A percentile compares a stretch with the other conserved stretches of the same genome.
phyloP scores from a whole-genome alignment of 2,329 filamentous ascomycete species.

The Trichoderma citrinoviride region DNA sequence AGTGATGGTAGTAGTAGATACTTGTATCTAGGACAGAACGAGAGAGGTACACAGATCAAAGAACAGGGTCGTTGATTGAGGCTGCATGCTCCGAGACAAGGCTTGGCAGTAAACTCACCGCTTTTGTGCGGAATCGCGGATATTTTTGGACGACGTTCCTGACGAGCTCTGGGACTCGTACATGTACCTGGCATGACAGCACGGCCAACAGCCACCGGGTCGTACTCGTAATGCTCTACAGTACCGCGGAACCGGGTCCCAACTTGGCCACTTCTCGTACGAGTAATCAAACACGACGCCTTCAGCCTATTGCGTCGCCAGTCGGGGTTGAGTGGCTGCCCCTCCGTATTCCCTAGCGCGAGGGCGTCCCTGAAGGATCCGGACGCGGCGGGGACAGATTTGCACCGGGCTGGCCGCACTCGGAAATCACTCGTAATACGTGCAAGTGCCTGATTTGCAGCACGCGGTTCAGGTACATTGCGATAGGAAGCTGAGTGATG shows the following conservation, averaged over 20 bases:
- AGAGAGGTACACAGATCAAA: too few species aligned
- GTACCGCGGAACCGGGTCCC: too few species aligned
- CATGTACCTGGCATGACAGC: too few species aligned
- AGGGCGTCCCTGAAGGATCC: not conserved
- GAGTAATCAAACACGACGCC: not conserved
- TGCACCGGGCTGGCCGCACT: not conserved
- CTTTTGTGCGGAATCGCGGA: conserved; percentile 23
- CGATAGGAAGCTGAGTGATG: too few species aligned
- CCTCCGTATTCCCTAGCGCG: not conserved
- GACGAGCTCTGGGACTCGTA: not conserved
- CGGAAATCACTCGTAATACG: not conserved
- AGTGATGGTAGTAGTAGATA: too few species aligned
- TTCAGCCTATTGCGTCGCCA: not conserved
- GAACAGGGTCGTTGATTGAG: not conserved
- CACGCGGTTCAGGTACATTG: too few species aligned
- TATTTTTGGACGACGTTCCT: conserved; percentile 24
- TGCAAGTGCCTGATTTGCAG: too few species aligned
- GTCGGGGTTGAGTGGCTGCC: not conserved
- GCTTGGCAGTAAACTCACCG: conserved; percentile 30
- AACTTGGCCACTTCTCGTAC: not conserved
- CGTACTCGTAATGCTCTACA: too few species aligned
- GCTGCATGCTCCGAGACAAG: not conserved
- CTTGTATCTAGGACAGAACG: too few species aligned
- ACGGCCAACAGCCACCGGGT: too few species aligned
- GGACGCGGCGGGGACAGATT: not conserved